These are phyloP conservation scores for Borovskyia barvae DNA, from an alignment of 208 protist species.

Conservation along the genomic window DNA sequence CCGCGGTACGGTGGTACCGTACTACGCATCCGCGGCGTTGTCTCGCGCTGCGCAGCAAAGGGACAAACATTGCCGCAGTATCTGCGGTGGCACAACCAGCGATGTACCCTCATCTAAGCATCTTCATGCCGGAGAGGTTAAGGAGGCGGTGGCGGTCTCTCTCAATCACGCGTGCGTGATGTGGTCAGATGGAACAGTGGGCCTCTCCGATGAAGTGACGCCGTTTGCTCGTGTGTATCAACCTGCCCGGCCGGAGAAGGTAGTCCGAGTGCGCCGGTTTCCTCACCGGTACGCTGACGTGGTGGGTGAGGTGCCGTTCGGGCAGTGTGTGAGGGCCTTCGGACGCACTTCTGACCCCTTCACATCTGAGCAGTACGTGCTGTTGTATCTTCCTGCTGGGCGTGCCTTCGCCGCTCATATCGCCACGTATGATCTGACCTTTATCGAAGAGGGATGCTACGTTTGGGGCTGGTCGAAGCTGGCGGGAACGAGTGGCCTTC, in stretches of 20 bases:
- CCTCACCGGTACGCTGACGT: slow-evolving; percentile 70
- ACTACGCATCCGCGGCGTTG: not conserved
- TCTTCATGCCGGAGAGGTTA: slow-evolving; percentile 39
- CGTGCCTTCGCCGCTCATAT: slow-evolving; percentile 20
- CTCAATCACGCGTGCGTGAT: slow-evolving; percentile 43
- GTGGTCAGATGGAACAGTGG: slow-evolving; percentile 57
- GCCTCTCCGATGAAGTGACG: slow-evolving; percentile 44
- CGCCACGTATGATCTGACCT: slow-evolving; percentile 35
- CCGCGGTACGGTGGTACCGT: slow-evolving; percentile 32
- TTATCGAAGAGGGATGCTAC: slow-evolving; percentile 30
- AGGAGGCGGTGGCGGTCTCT: slow-evolving; percentile 62
- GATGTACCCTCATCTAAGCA: not conserved
- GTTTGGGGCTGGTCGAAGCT: slow-evolving; percentile 85
- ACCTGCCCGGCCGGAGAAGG: slow-evolving; percentile 37
- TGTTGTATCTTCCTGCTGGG: slow-evolving; percentile 47
- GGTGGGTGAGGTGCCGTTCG: slow-evolving; percentile 65
- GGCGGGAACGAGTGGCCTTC: slow-evolving; percentile 38
- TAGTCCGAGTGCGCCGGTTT: slow-evolving; percentile 58
- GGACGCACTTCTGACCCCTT: slow-evolving; percentile 55
- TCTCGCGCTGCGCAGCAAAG: too few relatives aligned
- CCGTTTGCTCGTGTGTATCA: slow-evolving; percentile 50
- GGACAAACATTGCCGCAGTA: not conserved
- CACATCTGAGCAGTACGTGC: slow-evolving; percentile 59
- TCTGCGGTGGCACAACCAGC: not conserved
- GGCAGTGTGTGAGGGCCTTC: slow-evolving; percentile 45